phyloP scores from a whole-genome alignment of 441 rosid species.

The Erodium chrysanthum region DNA sequence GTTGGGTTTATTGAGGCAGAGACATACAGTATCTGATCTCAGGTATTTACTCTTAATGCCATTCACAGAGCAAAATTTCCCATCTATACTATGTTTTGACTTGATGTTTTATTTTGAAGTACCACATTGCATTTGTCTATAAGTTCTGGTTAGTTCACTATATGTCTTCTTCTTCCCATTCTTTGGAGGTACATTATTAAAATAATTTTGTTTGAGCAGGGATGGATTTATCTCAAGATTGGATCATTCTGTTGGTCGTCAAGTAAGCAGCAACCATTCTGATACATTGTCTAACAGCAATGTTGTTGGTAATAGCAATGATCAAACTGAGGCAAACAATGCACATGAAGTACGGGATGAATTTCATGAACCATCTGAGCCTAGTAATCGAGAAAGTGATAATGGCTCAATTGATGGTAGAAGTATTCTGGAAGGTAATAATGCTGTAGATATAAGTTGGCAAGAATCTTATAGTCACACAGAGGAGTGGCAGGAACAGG shows the following conservation, averaged over 20 bases:
- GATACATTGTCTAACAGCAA: constrained; percentile 52
- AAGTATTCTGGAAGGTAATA: constrained; percentile 28
- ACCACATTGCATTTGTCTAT: background rate
- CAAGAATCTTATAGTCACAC: constrained; percentile 32
- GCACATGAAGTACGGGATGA: constrained; percentile 24
- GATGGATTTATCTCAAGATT: constrained; percentile 70
- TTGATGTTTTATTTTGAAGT: background rate
- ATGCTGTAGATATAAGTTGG: constrained; percentile 25
- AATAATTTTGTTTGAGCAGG: constrained; percentile 34
- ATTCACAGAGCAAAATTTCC: background rate
- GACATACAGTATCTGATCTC: constrained; percentile 80
- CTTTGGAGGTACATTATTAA: background rate
- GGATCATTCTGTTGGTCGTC: constrained; percentile 46
- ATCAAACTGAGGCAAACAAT: constrained; percentile 29
- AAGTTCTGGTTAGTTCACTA: too few relatives aligned
- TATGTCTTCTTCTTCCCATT: too few relatives aligned
- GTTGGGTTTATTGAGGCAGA: constrained; percentile 73
- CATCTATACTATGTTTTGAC: background rate
- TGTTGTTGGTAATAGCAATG: constrained; percentile 33
- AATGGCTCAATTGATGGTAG: constrained; percentile 24
- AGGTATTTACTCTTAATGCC: constrained; percentile 38
- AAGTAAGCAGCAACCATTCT: constrained; percentile 42
- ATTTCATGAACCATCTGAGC: constrained; percentile 29
- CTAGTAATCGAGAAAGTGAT: constrained; percentile 25
- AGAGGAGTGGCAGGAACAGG: constrained; percentile 36